Conservation (phyloP, 225 moss, liverwort and hornwort species). For the Physcomitrium patens region DNA sequence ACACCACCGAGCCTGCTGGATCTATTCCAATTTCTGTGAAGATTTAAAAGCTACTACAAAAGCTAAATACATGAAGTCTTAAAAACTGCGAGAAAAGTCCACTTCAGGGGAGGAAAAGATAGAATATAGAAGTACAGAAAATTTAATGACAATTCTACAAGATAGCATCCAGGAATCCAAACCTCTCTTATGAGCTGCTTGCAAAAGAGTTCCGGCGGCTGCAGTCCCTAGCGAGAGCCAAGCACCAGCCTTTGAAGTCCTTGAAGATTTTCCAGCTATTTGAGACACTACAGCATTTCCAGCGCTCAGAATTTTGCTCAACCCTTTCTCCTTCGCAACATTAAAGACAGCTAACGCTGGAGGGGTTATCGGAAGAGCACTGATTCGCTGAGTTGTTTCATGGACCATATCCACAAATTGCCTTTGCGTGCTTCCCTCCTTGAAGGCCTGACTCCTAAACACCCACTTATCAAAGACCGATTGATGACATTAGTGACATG, state of each 20-base stretch:
- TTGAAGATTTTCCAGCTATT: constrained; percentile 34
- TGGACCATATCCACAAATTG: constrained; percentile 68
- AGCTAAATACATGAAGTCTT: neutral
- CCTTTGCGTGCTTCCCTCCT: constrained; percentile 62
- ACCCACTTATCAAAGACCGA: neutral
- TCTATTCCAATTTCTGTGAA: neutral
- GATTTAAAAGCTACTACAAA: neutral
- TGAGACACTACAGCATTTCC: constrained; percentile 53
- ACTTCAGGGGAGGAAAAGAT: too few species aligned
- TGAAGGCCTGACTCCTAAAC: constrained; percentile 73
- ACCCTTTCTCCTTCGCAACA: constrained; percentile 58
- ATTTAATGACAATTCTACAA: neutral
- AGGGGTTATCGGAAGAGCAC: constrained; percentile 51
- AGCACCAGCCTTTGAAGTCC: constrained; percentile 41
- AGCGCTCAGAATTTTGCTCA: constrained; percentile 42
- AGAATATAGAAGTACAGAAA: too few species aligned
- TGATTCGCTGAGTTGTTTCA: constrained; percentile 43
- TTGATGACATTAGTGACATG: neutral
- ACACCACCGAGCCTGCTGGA: constrained; percentile 2
- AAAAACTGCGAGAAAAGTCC: neutral
- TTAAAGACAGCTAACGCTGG: constrained; percentile 52
- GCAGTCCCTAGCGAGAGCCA: constrained; percentile 52
- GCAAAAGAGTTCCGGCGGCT: constrained; percentile 46
- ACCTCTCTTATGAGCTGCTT: constrained; percentile 55
- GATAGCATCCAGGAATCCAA: constrained; percentile 12